Base-by-base conservation (phyloP, 2,329 filamentous ascomycete species). In the Colletotrichum sp. region DNA sequence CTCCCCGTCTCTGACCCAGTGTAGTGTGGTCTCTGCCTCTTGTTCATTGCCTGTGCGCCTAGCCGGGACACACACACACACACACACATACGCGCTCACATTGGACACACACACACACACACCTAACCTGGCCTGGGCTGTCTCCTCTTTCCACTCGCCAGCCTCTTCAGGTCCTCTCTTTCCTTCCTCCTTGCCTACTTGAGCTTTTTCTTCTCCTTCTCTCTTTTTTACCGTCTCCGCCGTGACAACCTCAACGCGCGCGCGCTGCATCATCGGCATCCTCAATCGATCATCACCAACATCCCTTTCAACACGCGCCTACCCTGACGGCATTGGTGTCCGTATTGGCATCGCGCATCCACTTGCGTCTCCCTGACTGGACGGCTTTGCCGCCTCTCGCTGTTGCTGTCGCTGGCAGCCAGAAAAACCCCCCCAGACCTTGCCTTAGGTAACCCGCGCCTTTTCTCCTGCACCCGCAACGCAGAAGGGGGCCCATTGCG, bases 121-220 rank as follows among this genome's bases (percentile, higher is more conserved):
- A 60, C 39, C 30, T 63, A n/a, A 24, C 57, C 44, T 55, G 57
- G 59, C 67, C 36, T 62, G 52, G 24, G 24, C 66, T 52, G 69
- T 76, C 74, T 74, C 69, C 65, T 77, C 74, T 49, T 76, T 76
- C 76, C 62, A 74, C 69, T 70, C 73, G 66, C 76, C 68, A 73
- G 66, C 68, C 76, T 76, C 74, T 76, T 73, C 73, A 62, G 62
- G 73, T 62, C 60, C 72, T 66, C 66, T 62, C 60, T 66, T 68
- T 76, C 52, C 71, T 73, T 72, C 66, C 73, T 68, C 39, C 73
- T 68, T 69, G 67, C 72, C 74, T 70, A 64, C 73, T 39, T 64
- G 39, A 76, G 55, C 65, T 39, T 66, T 59, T 75, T 52, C 71
- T 70, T 69, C 34, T 63, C 69, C 36, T 77, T 74, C 69, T 70